Conservation (phyloP, 495 filamentous ascomycete species). For the Neurospora sp. region DNA sequence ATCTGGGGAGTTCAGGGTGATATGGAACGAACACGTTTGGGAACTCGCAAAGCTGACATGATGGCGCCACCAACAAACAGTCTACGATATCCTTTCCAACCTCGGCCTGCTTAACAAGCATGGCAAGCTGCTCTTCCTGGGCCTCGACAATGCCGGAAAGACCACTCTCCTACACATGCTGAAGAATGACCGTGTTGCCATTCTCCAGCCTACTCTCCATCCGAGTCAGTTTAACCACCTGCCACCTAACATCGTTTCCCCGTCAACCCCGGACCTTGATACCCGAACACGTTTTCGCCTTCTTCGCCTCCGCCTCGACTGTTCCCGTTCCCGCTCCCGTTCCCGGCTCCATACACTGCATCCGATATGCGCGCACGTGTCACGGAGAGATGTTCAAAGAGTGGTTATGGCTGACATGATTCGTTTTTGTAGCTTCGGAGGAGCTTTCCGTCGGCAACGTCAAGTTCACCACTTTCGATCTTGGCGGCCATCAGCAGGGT, state of each 20-base stretch:
- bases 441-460: conserved; percentile 94
- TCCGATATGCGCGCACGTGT: conserved; percentile 2
- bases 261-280: neutral
- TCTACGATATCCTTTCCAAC: conserved; percentile 84
- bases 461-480: conserved; percentile 94
- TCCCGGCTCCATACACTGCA: neutral
- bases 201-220: conserved; percentile 82
- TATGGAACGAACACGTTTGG: neutral
- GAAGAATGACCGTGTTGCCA: conserved; percentile 95
- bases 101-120: conserved; percentile 95
- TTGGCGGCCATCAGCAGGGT: conserved; percentile 97
- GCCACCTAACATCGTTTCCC: neutral
- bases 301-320: neutral
- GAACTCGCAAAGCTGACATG: conserved; percentile 11
- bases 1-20: neutral
- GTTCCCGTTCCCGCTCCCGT: neutral
- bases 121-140: conserved; percentile 85
- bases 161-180: conserved; percentile 88
- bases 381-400: neutral
- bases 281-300: neutral
- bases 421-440: conserved; percentile 58
- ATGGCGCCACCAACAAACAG: conserved; percentile 33
- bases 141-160: conserved; percentile 96
- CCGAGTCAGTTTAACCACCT: conserved; percentile 51
- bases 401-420: conserved; percentile 12